Evolutionary conservation across 2,329 filamentous ascomycete species (phyloP).

Genomic region (Akanthomyces uredinophilus): DNA sequence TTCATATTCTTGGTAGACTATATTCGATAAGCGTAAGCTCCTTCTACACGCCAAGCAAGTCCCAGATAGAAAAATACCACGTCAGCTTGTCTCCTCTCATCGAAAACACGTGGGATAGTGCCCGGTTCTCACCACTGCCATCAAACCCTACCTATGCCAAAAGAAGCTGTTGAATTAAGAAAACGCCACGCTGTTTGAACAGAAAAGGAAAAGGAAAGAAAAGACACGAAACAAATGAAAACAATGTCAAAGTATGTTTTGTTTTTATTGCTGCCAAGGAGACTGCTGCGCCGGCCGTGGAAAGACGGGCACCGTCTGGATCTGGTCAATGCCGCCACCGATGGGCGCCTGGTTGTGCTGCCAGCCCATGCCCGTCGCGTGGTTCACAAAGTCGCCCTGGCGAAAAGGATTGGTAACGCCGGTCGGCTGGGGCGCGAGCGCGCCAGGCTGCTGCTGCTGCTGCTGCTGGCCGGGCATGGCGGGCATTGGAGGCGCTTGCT

Average conservation of each 20-base stretch:
- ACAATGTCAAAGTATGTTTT: constrained; percentile 1
- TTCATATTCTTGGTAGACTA: constrained; percentile 1
- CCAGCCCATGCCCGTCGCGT: constrained; percentile 83
- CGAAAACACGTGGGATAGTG: not conserved
- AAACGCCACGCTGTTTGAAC: constrained; percentile 15
- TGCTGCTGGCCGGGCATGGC: constrained; percentile 5
- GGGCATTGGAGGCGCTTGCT: constrained; percentile 1
- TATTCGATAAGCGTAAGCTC: not conserved
- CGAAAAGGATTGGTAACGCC: constrained; percentile 94
- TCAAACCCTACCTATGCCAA: constrained; percentile 3
- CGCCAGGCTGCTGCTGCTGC: constrained; percentile 40
- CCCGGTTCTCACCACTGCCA: not conserved
- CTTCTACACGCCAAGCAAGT: not conserved
- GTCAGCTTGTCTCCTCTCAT: not conserved
- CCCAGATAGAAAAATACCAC: not conserved
- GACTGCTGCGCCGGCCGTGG: constrained; percentile 67
- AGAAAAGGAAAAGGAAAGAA: constrained; percentile 10
- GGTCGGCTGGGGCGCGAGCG: constrained; percentile 69
- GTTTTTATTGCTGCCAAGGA: constrained; percentile 51
- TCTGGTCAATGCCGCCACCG: constrained; percentile 72
- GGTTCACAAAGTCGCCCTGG: constrained; percentile 84
- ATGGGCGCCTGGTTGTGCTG: constrained; percentile 74
- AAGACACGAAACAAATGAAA: constrained; percentile 4
- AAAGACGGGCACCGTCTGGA: constrained; percentile 79
- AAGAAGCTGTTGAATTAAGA: constrained; percentile 19